These are phyloP conservation scores for Quercus parvula DNA, from an alignment of 306 rosid genomes.

Conservation along the genomic window DNA sequence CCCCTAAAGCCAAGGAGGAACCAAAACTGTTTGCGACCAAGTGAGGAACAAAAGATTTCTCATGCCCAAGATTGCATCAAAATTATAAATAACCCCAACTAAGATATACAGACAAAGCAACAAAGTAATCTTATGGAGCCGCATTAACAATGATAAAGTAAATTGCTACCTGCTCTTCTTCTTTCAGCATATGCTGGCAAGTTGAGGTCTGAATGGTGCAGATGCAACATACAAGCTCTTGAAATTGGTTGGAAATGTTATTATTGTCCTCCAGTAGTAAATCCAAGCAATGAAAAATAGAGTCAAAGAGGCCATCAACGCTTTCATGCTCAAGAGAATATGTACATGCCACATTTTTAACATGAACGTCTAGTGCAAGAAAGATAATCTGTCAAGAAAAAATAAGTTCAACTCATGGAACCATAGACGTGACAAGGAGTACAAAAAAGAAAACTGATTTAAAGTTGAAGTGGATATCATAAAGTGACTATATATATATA, in stretches of 20 bases:
- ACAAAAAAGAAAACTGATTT: not conserved
- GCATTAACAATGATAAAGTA: constrained; percentile 1
- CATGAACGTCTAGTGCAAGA: constrained; percentile 61
- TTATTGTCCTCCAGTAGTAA: constrained; percentile 37
- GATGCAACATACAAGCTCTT: constrained; percentile 66
- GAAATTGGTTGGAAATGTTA: constrained; percentile 49
- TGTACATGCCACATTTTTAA: constrained; percentile 61
- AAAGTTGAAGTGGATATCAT: not conserved
- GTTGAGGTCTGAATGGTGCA: constrained; percentile 56
- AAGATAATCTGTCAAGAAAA: constrained; percentile 63
- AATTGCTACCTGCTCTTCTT: constrained; percentile 78
- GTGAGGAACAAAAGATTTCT: constrained; percentile 10
- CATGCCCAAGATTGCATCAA: constrained; percentile 8
- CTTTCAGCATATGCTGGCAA: constrained; percentile 82
- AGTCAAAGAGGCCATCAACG: constrained; percentile 53
- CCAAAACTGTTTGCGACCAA: constrained; percentile 7
- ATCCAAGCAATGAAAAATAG: constrained; percentile 53
- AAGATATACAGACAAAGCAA: constrained; percentile 13
- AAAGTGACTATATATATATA: not conserved
- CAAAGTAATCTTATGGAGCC: constrained; percentile 12
- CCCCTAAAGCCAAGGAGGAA: not conserved
- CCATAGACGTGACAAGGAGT: not conserved
- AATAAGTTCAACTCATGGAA: not conserved
- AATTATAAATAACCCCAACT: not conserved
- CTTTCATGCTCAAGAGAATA: constrained; percentile 75